Conservation (phyloP, 2,329 filamentous ascomycete species). For the Colletotrichum orchidophilum region DNA sequence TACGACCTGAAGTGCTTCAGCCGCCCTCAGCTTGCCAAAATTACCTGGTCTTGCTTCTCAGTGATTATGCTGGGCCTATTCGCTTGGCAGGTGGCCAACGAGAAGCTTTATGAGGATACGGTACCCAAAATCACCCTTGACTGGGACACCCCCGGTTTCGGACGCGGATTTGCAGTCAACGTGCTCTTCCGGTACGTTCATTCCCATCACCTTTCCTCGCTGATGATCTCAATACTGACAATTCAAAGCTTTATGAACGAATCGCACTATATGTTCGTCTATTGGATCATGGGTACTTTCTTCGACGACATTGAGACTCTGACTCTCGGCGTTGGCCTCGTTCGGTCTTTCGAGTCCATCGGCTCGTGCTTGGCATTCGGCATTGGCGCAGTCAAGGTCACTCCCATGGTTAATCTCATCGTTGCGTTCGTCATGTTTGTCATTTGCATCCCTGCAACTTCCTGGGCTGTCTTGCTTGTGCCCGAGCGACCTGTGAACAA, state of each 20-base stretch:
- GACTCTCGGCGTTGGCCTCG: slow-evolving; percentile 57
- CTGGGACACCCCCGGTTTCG: slow-evolving; percentile 55
- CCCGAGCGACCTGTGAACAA: slow-evolving; percentile 45
- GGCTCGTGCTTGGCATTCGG: slow-evolving; percentile 58
- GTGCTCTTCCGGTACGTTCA: slow-evolving; percentile 53
- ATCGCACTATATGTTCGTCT: slow-evolving; percentile 60
- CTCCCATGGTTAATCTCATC: slow-evolving; percentile 58
- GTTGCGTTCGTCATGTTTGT: slow-evolving; percentile 59
- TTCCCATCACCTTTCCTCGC: not conserved
- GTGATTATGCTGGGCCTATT: slow-evolving; percentile 53
- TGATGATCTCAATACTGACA: not conserved
- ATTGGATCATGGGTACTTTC: slow-evolving; percentile 61
- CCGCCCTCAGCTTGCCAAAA: slow-evolving; percentile 52
- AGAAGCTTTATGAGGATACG: slow-evolving; percentile 53
- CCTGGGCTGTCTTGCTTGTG: slow-evolving; percentile 46
- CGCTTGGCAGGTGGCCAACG: slow-evolving; percentile 58
- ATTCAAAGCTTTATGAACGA: slow-evolving; percentile 56
- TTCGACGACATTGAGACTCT: slow-evolving; percentile 60
- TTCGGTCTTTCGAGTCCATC: slow-evolving; percentile 59
- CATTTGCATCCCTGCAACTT: slow-evolving; percentile 49
- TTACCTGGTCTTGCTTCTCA: slow-evolving; percentile 53
- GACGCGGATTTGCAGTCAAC: slow-evolving; percentile 57
- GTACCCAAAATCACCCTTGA: slow-evolving; percentile 52
- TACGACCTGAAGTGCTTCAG: slow-evolving; percentile 54
- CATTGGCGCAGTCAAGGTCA: slow-evolving; percentile 55